Base-by-base conservation (phyloP, 208 protist genomes). In the Trypanosoma lewisi region DNA sequence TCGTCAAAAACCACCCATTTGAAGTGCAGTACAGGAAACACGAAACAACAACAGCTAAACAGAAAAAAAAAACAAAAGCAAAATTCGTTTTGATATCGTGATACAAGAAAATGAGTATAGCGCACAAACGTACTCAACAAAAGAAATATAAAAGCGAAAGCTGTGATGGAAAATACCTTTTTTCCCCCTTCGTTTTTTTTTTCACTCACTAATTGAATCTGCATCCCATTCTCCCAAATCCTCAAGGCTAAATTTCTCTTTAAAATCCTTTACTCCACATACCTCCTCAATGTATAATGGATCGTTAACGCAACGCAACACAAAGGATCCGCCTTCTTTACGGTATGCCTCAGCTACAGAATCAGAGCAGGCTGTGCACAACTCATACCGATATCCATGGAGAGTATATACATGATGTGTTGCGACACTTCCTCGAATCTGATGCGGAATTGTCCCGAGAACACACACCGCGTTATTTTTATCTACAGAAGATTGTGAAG, bases 291-390 rank as follows among this genome's bases (percentile, higher is more conserved):
- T 80, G 30, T 79, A 78, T 0, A 78, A 49, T 2, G 95, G 86
- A 28, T 91, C 67, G 55, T 98, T 96, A 55, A 99, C 77, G 52
- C 85, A 97, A 16, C 72, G 47, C 33, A 97, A 45, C 9, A 99
- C 65, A 70, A 99, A 99, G 11, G 75, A 64, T 17, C 72, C 83
- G 19, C 97, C 97, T 2, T 77, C 44, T 36, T 33, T 36, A 7
- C 48, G 28, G 71, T 97, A 99, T 6, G 61, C 77, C 23, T 34
- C 31, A 5, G 98, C 39, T 16, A 98, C 79, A 12, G 60, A 41
- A 28, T 70, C 53, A 1, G 97, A 95, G 75, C 97, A 99, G 2
- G 92, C 97, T 16, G 90, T 98, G 77, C 98, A 99, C 37, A 84
- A 75, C 1, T 82, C 73, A 67, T 93, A 99, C 8, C 85, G 70